These are phyloP conservation scores for Colletotrichum orchidophilum DNA, from an alignment of 2,329 filamentous ascomycete genomes.

Conservation along the genomic window DNA sequence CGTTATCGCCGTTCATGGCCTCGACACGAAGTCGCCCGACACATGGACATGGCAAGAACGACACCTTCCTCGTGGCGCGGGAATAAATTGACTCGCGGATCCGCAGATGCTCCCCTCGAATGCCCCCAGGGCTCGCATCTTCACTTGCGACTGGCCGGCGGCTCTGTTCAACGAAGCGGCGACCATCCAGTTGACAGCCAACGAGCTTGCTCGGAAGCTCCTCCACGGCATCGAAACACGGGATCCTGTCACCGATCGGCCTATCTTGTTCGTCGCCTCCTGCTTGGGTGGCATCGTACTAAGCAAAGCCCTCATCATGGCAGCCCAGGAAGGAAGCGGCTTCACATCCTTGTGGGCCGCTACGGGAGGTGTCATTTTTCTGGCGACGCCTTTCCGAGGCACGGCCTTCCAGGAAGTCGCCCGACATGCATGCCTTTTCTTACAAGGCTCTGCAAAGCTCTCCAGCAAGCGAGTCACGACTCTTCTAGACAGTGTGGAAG, in stretches of 20 bases:
- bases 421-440: not conserved
- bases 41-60: constrained; percentile 39
- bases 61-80: not conserved
- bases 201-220: constrained; percentile 34
- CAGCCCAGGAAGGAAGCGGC: not conserved
- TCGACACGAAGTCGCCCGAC: constrained; percentile 42
- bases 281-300: not conserved
- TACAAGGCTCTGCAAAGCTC: too few species aligned
- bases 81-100: constrained; percentile 41
- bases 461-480: too few species aligned
- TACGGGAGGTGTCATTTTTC: not conserved
- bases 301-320: not conserved
- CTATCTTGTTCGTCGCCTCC: not conserved
- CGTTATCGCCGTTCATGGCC: constrained; percentile 48
- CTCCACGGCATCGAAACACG: not conserved
- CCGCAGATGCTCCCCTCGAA: constrained; percentile 38
- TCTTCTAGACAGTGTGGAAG: too few species aligned
- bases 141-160: constrained; percentile 42
- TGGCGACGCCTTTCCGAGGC: not conserved
- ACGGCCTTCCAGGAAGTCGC: not conserved
- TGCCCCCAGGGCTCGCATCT: constrained; percentile 37
- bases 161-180: constrained; percentile 34
- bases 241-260: not conserved
- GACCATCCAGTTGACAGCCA: constrained; percentile 33
- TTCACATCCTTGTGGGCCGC: not conserved